A percentile compares a stretch with the other conserved stretches of the same genome.
phyloP scores from a whole-genome alignment of 176 grass and related monocot species.

The Puya raimondii region DNA sequence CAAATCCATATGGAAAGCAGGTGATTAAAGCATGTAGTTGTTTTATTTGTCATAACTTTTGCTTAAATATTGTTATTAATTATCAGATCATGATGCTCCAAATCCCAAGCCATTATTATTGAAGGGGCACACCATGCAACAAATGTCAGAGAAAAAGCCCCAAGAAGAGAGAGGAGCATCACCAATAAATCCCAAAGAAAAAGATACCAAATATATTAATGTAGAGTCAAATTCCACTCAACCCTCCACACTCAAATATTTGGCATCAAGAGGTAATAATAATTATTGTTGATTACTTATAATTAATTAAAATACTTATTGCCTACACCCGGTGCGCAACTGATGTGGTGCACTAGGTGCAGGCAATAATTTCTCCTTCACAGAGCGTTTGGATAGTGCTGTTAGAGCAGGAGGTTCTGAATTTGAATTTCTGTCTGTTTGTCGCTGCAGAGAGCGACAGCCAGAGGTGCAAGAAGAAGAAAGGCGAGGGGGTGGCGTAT shows the following conservation, averaged over 20 bases:
- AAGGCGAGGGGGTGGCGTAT: slow-evolving; percentile 23
- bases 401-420: too few relatives aligned
- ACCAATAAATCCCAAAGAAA: not conserved
- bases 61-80: not conserved
- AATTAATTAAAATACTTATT: too few relatives aligned
- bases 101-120: slow-evolving; percentile 37
- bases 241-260: slow-evolving; percentile 13
- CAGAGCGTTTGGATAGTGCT: too few relatives aligned
- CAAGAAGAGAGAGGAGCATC: slow-evolving; percentile 23
- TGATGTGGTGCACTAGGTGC: too few relatives aligned
- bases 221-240: not conserved
- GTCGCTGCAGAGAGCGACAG: not conserved
- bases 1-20: too few relatives aligned
- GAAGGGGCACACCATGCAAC: slow-evolving; percentile 17
- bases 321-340: too few relatives aligned
- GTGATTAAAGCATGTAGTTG: too few relatives aligned
- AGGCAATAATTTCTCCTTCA: too few relatives aligned
- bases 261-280: too few relatives aligned
- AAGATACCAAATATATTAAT: not conserved
- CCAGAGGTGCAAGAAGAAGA: slow-evolving; percentile 23
- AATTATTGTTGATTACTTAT: too few relatives aligned
- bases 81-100: slow-evolving; percentile 21
- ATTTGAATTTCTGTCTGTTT: too few relatives aligned
- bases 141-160: slow-evolving; percentile 4
- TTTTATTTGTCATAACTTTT: not conserved